Evolutionary conservation across 495 filamentous ascomycete species (phyloP), one percentile per base, ranked within the genome.

Genomic region (Penicillium parvum): DNA sequence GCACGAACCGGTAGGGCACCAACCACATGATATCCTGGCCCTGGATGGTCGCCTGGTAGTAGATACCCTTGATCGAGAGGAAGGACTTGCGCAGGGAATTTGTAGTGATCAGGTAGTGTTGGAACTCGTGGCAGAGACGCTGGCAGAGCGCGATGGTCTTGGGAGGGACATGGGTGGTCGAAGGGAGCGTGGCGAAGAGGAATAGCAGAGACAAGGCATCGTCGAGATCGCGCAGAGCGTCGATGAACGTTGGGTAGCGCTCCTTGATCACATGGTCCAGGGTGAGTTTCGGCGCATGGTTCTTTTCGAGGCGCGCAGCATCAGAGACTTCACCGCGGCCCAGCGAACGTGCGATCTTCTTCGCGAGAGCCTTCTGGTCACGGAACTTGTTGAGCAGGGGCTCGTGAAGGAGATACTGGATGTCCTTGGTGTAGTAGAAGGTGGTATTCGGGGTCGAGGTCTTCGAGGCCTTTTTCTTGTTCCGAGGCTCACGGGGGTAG

Each of bases 351-450:
- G 83, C 84, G 53, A 98, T 96, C 78, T 97, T 98, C 77, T 96
- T 98, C 41, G 90, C 87, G 41, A 97, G 77, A 0, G 84, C 73
- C 71, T 97, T 97, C 67, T 97, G 92, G 29, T 98, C 92, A 54
- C 92, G 84, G 74, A 97, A 97, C 63, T 95, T 96, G 52, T 80
- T 74, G 9, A 98, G 76, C n/a, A 98, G 76, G 10, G 94, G 92
- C 65, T 98, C 92, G 64, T 98, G 92, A 37, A 96, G 83, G 18
- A 98, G 82, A 53, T 95, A 98, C 66, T 96, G 90, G 57, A 98
- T 95, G 61, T 98, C 92, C 73, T 92, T 95, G 55, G 90, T 87
- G 73, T 98, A 98, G 78, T 98, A 98, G 72, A 96, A 98, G 44
- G 94, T 97, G 11, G 92, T 97, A 32, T 83, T 85, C 27, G 84